Percentiles rank a stretch among this genome's conserved stretches.
These are phyloP conservation scores for Aspergillus chevalieri DNA, from an alignment of 2,329 filamentous ascomycete species.

Conservation along the genomic window DNA sequence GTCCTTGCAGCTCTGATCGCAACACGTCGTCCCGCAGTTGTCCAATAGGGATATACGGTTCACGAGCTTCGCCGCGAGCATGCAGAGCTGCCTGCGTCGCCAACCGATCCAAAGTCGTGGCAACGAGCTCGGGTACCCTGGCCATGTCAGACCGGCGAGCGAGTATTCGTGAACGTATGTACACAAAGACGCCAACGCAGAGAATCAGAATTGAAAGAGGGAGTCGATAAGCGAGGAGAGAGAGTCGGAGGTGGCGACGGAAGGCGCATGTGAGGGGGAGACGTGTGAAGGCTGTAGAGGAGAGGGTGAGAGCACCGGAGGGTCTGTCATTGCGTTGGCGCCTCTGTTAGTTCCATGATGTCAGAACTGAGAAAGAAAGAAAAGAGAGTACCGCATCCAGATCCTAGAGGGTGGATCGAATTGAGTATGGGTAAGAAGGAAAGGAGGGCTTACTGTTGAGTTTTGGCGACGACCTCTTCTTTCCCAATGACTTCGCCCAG, in stretches of 20 bases:
- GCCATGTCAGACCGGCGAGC: conserved; percentile 60
- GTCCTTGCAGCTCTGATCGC: conserved; percentile 69
- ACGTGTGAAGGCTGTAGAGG: conserved; percentile 83
- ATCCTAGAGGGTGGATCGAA: conserved; percentile 13
- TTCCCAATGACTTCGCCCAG: conserved; percentile 47
- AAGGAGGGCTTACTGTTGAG: conserved; percentile 51
- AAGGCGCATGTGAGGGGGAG: conserved; percentile 64
- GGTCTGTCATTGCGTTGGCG: conserved; percentile 66
- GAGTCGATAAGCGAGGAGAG: conserved; percentile 46
- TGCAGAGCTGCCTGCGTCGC: conserved; percentile 79
- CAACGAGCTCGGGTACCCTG: conserved; percentile 75
- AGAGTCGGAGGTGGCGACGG: conserved; percentile 43
- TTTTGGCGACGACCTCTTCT: conserved; percentile 54
- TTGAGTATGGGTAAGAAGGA: conserved; percentile 12
- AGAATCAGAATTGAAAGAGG: conserved; percentile 43
- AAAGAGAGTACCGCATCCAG: conserved; percentile 4
- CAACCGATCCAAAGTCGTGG: conserved; percentile 75
- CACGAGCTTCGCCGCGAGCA: conserved; percentile 57
- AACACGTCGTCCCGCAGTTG: conserved; percentile 90
- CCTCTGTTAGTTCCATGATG: conserved; percentile 75
- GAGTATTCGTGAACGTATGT: conserved; percentile 59
- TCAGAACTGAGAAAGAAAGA: conserved; percentile 37
- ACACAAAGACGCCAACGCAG: conserved; percentile 49
- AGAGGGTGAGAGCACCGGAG: conserved; percentile 61
- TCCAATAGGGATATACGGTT: conserved; percentile 77